Base-by-base conservation (phyloP, 305 asterid species). In the Euphrasia arctica region DNA sequence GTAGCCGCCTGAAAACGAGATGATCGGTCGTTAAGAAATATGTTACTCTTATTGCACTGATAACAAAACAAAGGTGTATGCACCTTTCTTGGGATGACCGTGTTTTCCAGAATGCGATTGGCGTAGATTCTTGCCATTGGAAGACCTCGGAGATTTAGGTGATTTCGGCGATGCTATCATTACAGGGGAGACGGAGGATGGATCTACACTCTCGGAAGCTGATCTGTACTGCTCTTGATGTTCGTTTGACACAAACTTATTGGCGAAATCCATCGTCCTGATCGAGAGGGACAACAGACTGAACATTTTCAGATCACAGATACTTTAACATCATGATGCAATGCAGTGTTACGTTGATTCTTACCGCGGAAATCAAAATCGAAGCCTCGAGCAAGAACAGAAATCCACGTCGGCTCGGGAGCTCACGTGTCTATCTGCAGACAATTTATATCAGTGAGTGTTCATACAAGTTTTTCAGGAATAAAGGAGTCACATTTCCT, bases 21-120 rank as follows among this genome's bases (percentile, higher is more conserved):
- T 9, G 10, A 14, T 18, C 22, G 22, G 22, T 50, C 3, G 25
- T 5, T 1, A 43, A 49, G 27, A 47, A 14, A 43, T 58, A 15
- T 1, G 42, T 1, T 18, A 18, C 22, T 18, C 22, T 18, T 18
- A 18, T 18, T 18, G 22, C 22, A 18, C 22, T 36, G 9, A 8
- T 5, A 6, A 36, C 42, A 36, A 36, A 59, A 47, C 25, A 63
- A 32, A 7, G 5, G 49, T 18, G 22, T 18, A 18, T 49, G 55
- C 31, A 86, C 98, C 96, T 82, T 91, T 91, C 72, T 88, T 88
- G 13, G 96, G 95, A 61, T 78, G 85, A 12, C 91, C 90, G 42
- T 79, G 76, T 75, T 72, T 77, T 32, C 69, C 72, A 70, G 85
- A 78, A 78, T 76, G 73, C 0, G 89, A 75, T 29, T 68, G 77